Conservation (phyloP, 768 basidiomycete genomes). For the Fomitopsis pulvina region DNA sequence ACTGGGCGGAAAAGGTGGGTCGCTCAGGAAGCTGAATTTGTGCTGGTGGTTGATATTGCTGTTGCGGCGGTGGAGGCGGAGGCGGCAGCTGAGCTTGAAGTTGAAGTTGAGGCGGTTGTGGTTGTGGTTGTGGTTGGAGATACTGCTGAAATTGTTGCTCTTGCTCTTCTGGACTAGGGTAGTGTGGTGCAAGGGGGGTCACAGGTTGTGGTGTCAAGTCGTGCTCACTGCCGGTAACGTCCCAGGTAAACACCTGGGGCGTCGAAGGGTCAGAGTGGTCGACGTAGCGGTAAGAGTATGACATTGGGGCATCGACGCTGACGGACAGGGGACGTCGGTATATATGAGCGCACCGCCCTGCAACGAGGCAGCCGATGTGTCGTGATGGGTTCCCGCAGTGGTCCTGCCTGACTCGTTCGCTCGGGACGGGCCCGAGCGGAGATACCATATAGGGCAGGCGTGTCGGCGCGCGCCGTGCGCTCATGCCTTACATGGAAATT, state of each 20-base stretch:
- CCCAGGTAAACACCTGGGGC: conserved; percentile 15
- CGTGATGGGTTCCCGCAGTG: background rate
- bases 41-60: conserved; percentile 1
- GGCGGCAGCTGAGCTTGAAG: background rate
- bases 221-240: conserved; percentile 2
- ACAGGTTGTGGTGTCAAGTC: conserved; percentile 7
- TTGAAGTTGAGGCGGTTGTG: conserved; percentile 10
- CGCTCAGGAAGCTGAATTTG: conserved; percentile 8
- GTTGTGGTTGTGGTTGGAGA: conserved; percentile 7
- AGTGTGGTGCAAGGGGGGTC: conserved; percentile 7
- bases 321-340: background rate
- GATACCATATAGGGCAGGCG: background rate
- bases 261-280: conserved; percentile 17
- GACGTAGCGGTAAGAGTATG: conserved; percentile 16
- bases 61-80: background rate
- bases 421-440: background rate
- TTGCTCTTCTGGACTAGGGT: conserved; percentile 1
- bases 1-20: conserved; percentile 1
- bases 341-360: background rate
- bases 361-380: background rate
- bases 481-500: background rate
- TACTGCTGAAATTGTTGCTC: conserved; percentile 6
- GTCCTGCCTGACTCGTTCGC: background rate
- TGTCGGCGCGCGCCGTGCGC: background rate
- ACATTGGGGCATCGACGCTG: conserved; percentile 8